These are phyloP conservation scores for Discostella stelligeroides DNA, from an alignment of 108 stramenopile genomes.

Conservation along the genomic window DNA sequence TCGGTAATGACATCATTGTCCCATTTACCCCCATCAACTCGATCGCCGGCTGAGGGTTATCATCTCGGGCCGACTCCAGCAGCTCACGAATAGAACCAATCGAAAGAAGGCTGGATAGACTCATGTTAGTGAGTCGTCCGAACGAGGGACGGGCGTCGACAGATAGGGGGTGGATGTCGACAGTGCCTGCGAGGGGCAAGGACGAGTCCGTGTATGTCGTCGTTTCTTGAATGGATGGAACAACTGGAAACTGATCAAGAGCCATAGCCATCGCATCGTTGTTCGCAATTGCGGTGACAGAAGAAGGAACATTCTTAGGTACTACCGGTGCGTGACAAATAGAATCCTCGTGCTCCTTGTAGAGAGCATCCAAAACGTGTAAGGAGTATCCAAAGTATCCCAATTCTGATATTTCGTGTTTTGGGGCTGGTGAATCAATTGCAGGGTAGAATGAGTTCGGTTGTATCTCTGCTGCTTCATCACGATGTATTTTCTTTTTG, in stretches of 20 bases:
- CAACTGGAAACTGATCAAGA: slow-evolving; percentile 1
- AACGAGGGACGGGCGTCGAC: background rate
- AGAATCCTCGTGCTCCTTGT: background rate
- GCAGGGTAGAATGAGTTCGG: background rate
- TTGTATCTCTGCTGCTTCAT: background rate
- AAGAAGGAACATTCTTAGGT: background rate
- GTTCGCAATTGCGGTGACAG: background rate
- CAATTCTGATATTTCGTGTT: background rate
- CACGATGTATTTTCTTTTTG: slow-evolving; percentile 31
- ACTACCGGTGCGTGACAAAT: background rate
- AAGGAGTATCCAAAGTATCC: background rate
- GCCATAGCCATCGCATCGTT: background rate
- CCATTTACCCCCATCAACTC: background rate
- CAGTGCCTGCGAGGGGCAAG: background rate
- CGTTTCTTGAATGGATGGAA: background rate
- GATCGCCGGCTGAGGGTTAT: background rate
- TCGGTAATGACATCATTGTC: background rate
- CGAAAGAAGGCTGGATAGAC: background rate
- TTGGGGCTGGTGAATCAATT: no score
- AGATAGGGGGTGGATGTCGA: no score
- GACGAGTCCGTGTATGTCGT: background rate
- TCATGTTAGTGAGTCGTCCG: background rate
- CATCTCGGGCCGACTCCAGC: background rate
- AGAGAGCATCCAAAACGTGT: background rate
- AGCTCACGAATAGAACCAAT: background rate